Evolutionary conservation across 371 early-diverging fungal genomes (phyloP).

Genomic region (Mortierella sp.): DNA sequence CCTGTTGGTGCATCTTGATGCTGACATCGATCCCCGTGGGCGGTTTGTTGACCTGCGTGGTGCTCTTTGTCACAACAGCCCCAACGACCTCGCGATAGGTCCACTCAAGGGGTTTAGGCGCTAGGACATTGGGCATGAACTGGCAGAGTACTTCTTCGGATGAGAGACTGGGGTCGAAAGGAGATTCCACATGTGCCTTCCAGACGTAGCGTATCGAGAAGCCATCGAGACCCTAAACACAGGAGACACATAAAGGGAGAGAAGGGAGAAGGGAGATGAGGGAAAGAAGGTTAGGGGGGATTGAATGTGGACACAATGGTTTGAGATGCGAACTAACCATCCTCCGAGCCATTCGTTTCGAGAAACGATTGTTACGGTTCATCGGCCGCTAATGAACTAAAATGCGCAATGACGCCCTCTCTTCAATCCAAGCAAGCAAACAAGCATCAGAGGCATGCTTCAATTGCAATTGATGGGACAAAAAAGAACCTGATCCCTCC

Average conservation of each 20-base stretch:
- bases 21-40: slow-evolving; percentile 32
- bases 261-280: neutral
- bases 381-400: neutral
- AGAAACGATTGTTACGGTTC: neutral
- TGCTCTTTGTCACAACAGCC: slow-evolving; percentile 24
- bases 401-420: slow-evolving; percentile 1
- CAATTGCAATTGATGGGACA: neutral
- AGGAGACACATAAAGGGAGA: neutral
- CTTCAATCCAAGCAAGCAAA: no score
- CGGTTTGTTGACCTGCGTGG: slow-evolving; percentile 41
- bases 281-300: neutral
- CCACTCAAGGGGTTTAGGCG: slow-evolving; percentile 58
- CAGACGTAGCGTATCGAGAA: slow-evolving; percentile 60
- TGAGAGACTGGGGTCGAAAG: slow-evolving; percentile 44
- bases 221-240: slow-evolving; percentile 36
- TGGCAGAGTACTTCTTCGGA: slow-evolving; percentile 55
- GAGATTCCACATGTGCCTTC: slow-evolving; percentile 70
- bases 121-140: slow-evolving; percentile 51
- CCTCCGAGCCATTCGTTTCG: neutral
- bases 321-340: neutral
- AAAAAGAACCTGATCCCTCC: neutral
- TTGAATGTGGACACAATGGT: neutral
- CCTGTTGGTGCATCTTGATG: slow-evolving; percentile 56
- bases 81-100: slow-evolving; percentile 42
- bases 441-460: neutral